phyloP scores from a whole-genome alignment of 1,284 basidiomycete species.

The Exobasidium cylindrosporum region DNA sequence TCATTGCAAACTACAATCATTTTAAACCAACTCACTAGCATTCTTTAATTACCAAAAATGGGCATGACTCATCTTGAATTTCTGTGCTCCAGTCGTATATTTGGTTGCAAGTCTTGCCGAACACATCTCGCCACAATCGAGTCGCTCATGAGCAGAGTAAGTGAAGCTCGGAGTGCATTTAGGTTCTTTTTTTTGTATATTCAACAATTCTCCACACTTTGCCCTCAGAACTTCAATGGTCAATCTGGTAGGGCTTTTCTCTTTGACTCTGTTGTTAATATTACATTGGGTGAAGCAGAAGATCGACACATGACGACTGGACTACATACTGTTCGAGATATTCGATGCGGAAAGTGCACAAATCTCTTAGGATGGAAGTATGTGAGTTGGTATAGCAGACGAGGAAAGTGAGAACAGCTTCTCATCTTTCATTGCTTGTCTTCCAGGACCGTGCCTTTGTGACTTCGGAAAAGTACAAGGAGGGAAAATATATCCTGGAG shows the following conservation, averaged over 20 bases:
- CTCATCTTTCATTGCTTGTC: background rate
- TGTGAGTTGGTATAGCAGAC: conserved; percentile 61
- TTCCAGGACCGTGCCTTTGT: conserved; percentile 85
- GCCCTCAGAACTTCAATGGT: conserved; percentile 60
- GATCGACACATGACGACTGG: conserved; percentile 96
- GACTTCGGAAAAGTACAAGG: conserved; percentile 89
- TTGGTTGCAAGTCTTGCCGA: conserved; percentile 82
- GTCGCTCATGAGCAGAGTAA: conserved; percentile 75
- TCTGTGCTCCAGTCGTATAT: conserved; percentile 76
- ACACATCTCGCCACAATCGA: conserved; percentile 92
- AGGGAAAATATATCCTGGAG: conserved; percentile 96
- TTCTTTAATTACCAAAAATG: conserved; percentile 63
- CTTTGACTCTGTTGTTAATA: conserved; percentile 86
- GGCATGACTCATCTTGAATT: conserved; percentile 85
- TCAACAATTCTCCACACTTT: background rate
- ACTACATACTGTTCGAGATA: conserved; percentile 90
- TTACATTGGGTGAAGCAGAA: conserved; percentile 77
- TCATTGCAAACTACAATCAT: no score
- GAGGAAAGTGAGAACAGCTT: background rate
- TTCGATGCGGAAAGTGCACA: conserved; percentile 84
- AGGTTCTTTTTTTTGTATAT: background rate
- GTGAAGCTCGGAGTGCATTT: background rate
- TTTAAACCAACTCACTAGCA: no score
- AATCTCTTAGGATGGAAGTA: conserved; percentile 94
- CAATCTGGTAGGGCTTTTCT: conserved; percentile 93